Base-by-base conservation (phyloP, 371 early-diverging fungal species). In the Smittium culicis region DNA sequence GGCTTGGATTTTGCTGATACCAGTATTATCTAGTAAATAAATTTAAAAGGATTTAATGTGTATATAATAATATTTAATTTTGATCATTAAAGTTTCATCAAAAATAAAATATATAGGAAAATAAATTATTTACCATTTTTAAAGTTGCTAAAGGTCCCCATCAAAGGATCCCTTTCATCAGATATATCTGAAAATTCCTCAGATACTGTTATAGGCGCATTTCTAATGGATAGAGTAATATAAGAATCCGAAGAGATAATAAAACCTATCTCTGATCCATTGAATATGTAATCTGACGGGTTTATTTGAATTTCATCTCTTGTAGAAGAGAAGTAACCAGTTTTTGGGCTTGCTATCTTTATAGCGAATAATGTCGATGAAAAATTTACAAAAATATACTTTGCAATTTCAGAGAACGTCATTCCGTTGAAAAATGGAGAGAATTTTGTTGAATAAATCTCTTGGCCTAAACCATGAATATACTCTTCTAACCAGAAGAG, bases 251-350 rank as follows among this genome's bases (percentile, higher is more conserved):
- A 45, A 24, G 81, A 71, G 32, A 87, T 82, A 32, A 85, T 70
- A 69, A 85, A 86, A 25, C 79, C 85, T 56, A 72, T 70, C 73
- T 87, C 88, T 31, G 76, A 76, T 64, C 85, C 87, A 3, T 69
- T 64, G 17, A 87, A 61, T 60, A 79, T 71, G 66, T 85, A 80
- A 61, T 76, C 72, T 14, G 61, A 65, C 0, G 88, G 88, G 67
- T 85, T 86, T 32, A 87, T 74, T 54, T 77, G 65, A 0, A 87
- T 68, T 31, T 64, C 67, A 87, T 68, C 31, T 66, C 67, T 67
- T 29, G 35, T 67, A 30, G 54, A 29, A 28, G 3, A 68, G 1
- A 11, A 33, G 24, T 35, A 56, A n/a, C 28, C 55, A 11, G 61
- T 17, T 68, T 69, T 34, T 68, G 71, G 3, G 27, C 32, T 35